Evolutionary conservation across 2,329 filamentous ascomycete genomes (phyloP).

Genomic region (Diplodia corticola): DNA sequence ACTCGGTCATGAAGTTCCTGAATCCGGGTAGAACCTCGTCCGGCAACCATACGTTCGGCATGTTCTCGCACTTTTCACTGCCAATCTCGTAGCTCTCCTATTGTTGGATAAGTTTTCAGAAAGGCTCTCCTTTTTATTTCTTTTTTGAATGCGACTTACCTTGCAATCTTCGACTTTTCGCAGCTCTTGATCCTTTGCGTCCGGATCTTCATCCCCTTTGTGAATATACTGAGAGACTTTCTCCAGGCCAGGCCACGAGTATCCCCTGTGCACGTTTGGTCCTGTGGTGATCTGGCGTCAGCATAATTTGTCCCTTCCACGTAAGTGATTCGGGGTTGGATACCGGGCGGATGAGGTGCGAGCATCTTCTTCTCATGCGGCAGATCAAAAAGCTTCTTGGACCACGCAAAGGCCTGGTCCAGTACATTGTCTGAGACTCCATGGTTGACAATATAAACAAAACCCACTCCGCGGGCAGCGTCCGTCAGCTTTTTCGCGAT

Average conservation of each 20-base stretch:
- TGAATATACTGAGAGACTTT: slow-evolving; percentile 49
- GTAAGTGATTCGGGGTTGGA: no score
- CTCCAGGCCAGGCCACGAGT: slow-evolving; percentile 57
- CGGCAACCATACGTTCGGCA: slow-evolving; percentile 51
- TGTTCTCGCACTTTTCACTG: slow-evolving; percentile 43
- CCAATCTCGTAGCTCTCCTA: slow-evolving; percentile 50
- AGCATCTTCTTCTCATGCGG: slow-evolving; percentile 49
- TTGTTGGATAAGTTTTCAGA: not conserved
- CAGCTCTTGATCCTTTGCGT: slow-evolving; percentile 46
- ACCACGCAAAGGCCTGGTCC: slow-evolving; percentile 47
- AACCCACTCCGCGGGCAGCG: slow-evolving; percentile 49
- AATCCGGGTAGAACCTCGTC: slow-evolving; percentile 49
- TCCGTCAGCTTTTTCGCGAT: slow-evolving; percentile 43
- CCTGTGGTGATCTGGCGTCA: not conserved
- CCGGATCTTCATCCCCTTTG: slow-evolving; percentile 41
- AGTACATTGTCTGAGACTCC: slow-evolving; percentile 43
- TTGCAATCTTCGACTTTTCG: slow-evolving; percentile 54
- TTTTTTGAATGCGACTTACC: slow-evolving; percentile 33
- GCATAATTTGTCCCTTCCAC: not conserved
- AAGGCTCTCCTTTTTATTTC: not conserved
- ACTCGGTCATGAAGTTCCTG: slow-evolving; percentile 48
- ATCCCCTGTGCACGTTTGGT: slow-evolving; percentile 55
- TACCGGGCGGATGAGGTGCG: slow-evolving; percentile 51
- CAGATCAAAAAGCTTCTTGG: slow-evolving; percentile 48
- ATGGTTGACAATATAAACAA: slow-evolving; percentile 52